Conservation (phyloP, 495 filamentous ascomycete species). For the Echria macrotheca region DNA sequence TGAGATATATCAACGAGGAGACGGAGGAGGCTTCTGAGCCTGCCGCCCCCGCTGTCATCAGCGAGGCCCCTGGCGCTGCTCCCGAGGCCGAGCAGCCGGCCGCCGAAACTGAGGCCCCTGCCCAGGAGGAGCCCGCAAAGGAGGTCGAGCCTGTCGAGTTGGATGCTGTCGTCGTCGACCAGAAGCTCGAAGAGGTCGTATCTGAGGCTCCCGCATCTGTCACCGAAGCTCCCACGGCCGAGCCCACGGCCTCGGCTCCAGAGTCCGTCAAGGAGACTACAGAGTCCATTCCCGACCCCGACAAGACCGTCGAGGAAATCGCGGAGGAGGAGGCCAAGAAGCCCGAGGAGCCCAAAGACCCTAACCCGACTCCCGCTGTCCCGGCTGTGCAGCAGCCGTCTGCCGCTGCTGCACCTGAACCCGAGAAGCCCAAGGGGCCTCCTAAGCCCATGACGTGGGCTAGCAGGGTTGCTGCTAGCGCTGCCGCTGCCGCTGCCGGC, state of each 20-base stretch:
- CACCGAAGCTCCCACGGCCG: slow-evolving; percentile 37
- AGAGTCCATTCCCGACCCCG: slow-evolving; percentile 29
- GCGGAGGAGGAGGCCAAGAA: slow-evolving; percentile 44
- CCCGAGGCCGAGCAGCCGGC: slow-evolving; percentile 41
- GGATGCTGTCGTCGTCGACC: slow-evolving; percentile 41
- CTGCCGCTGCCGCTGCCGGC: slow-evolving; percentile 47
- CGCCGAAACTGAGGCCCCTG: slow-evolving; percentile 16
- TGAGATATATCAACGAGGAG: slow-evolving; percentile 85
- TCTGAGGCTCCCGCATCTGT: slow-evolving; percentile 32
- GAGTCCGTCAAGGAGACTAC: slow-evolving; percentile 39
- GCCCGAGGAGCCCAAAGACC: slow-evolving; percentile 55
- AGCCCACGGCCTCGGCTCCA: slow-evolving; percentile 36
- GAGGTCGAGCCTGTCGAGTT: slow-evolving; percentile 45
- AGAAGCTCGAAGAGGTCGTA: slow-evolving; percentile 46
- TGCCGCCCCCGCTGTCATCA: slow-evolving; percentile 33
- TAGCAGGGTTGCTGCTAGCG: slow-evolving; percentile 62
- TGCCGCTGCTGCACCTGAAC: slow-evolving; percentile 33
- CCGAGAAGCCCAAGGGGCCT: slow-evolving; percentile 36
- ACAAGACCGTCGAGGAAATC: slow-evolving; percentile 36
- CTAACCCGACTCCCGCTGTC: slow-evolving; percentile 52
- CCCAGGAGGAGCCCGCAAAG: slow-evolving; percentile 31
- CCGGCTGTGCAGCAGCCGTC: slow-evolving; percentile 32
- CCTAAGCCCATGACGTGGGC: slow-evolving; percentile 84
- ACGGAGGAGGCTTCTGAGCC: slow-evolving; percentile 52
- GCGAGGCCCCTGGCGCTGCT: slow-evolving; percentile 38